Conservation (phyloP, 257 asterid species). For the Lantana camara region DNA sequence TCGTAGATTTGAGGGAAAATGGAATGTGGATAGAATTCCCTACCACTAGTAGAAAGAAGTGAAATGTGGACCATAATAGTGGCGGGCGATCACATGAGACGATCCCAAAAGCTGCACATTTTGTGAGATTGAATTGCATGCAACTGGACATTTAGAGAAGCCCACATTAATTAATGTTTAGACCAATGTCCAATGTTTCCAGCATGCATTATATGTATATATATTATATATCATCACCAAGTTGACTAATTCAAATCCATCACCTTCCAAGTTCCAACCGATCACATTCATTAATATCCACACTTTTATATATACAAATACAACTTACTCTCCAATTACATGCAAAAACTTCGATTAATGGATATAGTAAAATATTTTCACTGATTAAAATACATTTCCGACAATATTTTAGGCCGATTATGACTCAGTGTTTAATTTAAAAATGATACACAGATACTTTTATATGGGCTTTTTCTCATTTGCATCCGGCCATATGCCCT, state of each 20-base stretch:
- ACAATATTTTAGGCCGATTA: no score
- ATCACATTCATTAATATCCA: constrained; percentile 19
- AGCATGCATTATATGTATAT: not conserved
- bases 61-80: constrained; percentile 36
- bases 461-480: no score
- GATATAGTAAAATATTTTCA: no score
- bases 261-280: not conserved
- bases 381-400: no score
- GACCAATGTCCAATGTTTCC: constrained; percentile 20
- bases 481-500: no score
- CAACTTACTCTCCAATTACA: no score
- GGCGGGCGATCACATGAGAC: constrained; percentile 31
- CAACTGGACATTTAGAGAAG: constrained; percentile 32
- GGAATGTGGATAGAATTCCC: not conserved
- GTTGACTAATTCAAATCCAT: constrained; percentile 21
- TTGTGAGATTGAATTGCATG: no score
- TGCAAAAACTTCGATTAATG: no score
- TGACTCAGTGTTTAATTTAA: no score
- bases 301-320: no score
- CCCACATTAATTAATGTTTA: constrained; percentile 23
- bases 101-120: constrained; percentile 20
- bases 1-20: constrained; percentile 12
- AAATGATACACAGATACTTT: no score
- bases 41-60: constrained; percentile 9
- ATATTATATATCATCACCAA: not conserved